Percentiles rank a stretch among this genome's conserved stretches.
Conservation (phyloP, 495 filamentous ascomycete genomes). For the Lophiostoma macrostomum region DNA sequence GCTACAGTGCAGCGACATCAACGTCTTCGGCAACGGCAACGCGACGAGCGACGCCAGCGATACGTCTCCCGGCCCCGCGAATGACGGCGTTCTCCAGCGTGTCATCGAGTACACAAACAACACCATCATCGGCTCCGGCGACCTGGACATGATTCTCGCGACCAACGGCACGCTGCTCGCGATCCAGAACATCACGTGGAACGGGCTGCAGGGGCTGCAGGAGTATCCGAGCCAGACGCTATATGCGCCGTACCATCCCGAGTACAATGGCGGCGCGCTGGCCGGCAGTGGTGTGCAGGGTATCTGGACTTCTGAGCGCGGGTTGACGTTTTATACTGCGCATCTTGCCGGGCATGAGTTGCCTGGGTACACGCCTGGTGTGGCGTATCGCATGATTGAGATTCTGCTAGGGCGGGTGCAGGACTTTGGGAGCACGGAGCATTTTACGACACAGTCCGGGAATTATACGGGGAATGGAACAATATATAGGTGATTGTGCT, state of each 20-base stretch:
- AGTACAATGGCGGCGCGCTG: slow-evolving; percentile 39
- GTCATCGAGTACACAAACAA: slow-evolving; percentile 37
- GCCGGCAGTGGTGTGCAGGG: slow-evolving; percentile 60
- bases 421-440: slow-evolving; percentile 21
- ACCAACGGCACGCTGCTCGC: slow-evolving; percentile 65
- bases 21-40: slow-evolving; percentile 53
- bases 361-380: slow-evolving; percentile 30
- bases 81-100: slow-evolving; percentile 25
- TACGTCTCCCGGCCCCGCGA: slow-evolving; percentile 16
- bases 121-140: slow-evolving; percentile 59
- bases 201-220: slow-evolving; percentile 64
- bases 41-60: slow-evolving; percentile 3
- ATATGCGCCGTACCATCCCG: slow-evolving; percentile 62
- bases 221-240: slow-evolving; percentile 55
- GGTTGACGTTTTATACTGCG: slow-evolving; percentile 54
- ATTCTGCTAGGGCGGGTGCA: slow-evolving; percentile 35
- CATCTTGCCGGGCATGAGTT: slow-evolving; percentile 32
- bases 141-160: slow-evolving; percentile 59
- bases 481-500: slow-evolving; percentile 17
- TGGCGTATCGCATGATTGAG: slow-evolving; percentile 34
- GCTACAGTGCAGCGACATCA: slow-evolving; percentile 52
- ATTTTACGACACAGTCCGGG: slow-evolving; percentile 28
- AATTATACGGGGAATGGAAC: slow-evolving; percentile 30
- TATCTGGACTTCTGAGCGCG: slow-evolving; percentile 61
- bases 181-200: slow-evolving; percentile 85